A percentile compares a stretch with the other conserved stretches of the same genome.
Conservation (phyloP, 2,329 filamentous ascomycete species). For the Alternaria triticimaculans region DNA sequence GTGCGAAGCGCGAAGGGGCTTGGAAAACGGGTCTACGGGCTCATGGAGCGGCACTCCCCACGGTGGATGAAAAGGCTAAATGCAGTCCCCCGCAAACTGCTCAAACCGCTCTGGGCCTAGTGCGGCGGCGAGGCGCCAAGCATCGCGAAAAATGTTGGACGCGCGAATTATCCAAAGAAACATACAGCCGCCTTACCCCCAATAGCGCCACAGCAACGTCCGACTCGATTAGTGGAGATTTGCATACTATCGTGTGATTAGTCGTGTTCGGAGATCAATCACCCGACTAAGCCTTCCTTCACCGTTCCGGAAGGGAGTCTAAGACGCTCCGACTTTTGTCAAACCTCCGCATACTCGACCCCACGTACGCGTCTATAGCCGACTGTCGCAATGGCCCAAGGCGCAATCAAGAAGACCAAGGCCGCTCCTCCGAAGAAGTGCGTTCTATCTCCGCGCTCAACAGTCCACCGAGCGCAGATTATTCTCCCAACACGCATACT, state of each 20-base stretch:
- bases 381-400: constrained; percentile 55
- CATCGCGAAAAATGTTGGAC: constrained; percentile 20
- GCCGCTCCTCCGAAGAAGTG: constrained; percentile 50
- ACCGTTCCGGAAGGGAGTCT: neutral
- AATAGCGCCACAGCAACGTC: neutral
- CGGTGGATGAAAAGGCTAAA: constrained; percentile 38
- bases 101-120: constrained; percentile 14
- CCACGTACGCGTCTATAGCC: neutral
- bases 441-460: constrained; percentile 5
- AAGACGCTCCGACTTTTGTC: neutral
- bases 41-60: constrained; percentile 23
- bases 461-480: neutral
- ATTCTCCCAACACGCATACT: constrained; percentile 6
- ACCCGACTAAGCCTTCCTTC: neutral
- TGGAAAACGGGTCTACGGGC: constrained; percentile 39
- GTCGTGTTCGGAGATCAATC: neutral
- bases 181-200: constrained; percentile 7
- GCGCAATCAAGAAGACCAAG: constrained; percentile 55
- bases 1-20: constrained; percentile 8
- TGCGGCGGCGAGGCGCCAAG: constrained; percentile 7
- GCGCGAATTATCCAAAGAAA: constrained; percentile 17
- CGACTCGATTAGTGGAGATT: neutral
- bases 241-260: neutral
- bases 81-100: constrained; percentile 27
- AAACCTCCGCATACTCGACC: constrained; percentile 8